Conservation (phyloP, 192 early-diverging fungal genomes). For the Coemansia asiatica region DNA sequence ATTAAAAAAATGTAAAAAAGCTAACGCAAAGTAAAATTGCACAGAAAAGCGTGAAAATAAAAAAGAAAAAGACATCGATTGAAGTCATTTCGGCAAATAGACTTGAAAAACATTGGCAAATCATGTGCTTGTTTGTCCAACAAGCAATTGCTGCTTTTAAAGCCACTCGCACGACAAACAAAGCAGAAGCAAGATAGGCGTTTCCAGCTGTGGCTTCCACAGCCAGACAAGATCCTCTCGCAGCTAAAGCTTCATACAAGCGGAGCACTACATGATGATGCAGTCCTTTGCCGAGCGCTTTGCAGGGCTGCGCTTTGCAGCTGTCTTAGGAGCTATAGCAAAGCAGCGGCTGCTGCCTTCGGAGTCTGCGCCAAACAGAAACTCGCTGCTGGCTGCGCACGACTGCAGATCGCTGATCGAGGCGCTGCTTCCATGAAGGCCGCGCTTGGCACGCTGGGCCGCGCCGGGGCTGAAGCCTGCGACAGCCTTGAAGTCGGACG, state of each 20-base stretch:
- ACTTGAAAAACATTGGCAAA: no score
- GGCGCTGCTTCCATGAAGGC: slow-evolving; percentile 33
- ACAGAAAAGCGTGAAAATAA: no score
- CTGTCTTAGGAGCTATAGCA: not conserved
- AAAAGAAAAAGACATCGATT: no score
- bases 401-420: slow-evolving; percentile 46
- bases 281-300: slow-evolving; percentile 42
- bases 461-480: slow-evolving; percentile 53
- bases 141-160: no score
- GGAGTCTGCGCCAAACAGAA: slow-evolving; percentile 14
- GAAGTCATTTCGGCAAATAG: no score
- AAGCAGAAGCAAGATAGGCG: not conserved
- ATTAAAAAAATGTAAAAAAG: not conserved
- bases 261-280: slow-evolving; percentile 36
- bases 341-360: slow-evolving; percentile 31
- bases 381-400: slow-evolving; percentile 39
- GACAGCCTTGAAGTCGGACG: slow-evolving; percentile 42
- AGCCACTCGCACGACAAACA: no score
- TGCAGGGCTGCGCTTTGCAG: slow-evolving; percentile 12
- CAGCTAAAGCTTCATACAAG: no score
- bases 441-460: slow-evolving; percentile 44
- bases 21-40: not conserved
- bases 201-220: no score
- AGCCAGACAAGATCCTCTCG: no score
- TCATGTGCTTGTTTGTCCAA: no score